phyloP scores from a whole-genome alignment of 176 grass and related monocot species.

The Rhipidocladum racemiflorum region DNA sequence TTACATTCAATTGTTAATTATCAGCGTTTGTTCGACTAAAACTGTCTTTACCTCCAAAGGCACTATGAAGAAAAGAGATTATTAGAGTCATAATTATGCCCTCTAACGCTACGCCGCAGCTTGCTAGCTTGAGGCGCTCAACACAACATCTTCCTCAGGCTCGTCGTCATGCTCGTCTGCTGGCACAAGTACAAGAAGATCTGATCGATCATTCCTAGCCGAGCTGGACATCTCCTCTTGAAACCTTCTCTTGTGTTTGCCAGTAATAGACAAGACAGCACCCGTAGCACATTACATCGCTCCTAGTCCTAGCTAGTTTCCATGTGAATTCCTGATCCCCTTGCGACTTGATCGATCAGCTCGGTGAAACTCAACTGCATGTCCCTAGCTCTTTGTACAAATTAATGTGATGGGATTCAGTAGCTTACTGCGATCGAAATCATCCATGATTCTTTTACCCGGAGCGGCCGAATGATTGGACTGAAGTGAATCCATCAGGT shows the following conservation, averaged over 20 bases:
- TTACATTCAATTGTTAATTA: too few species aligned
- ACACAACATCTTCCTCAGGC: conserved; percentile 47
- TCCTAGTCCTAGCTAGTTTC: background rate
- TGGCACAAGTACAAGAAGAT: conserved; percentile 52
- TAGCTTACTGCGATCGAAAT: background rate
- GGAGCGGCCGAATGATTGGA: background rate
- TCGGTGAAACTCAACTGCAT: background rate
- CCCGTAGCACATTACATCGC: too few species aligned
- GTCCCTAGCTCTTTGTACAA: background rate
- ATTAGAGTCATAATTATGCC: too few species aligned
- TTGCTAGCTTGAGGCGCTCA: too few species aligned
- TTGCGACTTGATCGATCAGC: background rate
- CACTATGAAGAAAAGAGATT: too few species aligned
- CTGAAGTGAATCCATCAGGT: background rate
- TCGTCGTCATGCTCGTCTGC: conserved; percentile 51
- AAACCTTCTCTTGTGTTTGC: background rate
- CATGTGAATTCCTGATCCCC: background rate
- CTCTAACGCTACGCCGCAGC: too few species aligned
- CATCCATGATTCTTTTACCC: background rate
- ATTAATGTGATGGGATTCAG: too few species aligned
- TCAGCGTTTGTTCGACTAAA: too few species aligned
- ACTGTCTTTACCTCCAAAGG: too few species aligned
- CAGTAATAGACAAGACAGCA: too few species aligned
- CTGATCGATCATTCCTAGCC: background rate
- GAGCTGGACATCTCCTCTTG: background rate